Base-by-base conservation (phyloP, 169 alveolate species). In the Cryptosporidium tyzzeri region DNA sequence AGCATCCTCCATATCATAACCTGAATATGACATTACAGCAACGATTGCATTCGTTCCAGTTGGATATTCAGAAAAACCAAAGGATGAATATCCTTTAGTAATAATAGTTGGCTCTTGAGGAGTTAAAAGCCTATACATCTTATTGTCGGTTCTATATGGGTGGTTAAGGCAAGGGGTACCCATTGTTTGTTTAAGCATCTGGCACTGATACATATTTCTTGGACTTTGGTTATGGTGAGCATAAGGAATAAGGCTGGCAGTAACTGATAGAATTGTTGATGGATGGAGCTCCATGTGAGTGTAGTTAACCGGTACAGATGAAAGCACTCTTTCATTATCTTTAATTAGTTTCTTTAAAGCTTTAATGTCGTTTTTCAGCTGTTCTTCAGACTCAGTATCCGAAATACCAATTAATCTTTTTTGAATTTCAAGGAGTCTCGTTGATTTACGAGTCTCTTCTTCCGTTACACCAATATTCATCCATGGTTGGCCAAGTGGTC, bases 1-100 rank as follows among this genome's bases (percentile, higher is more conserved):
- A 71, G 99, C 99, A 93, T 99, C 99, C 93, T 99, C 99, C 99
- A 99, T 98, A 92, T 99, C 99, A 91, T 97, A 98, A 26, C 99
- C 99, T 9, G 99, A 98, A 92, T 98, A 98, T 45, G 99, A 96
- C 85, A 98, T 96, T 50, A 99, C 99, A 21, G 99, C 99, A 23
- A 99, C 99, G 16, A 98, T 97, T 41, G 99, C 99, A 94, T 99
- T 99, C 7, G 99, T 97, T 44, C 99, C 99, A 61, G 97, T 94
- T 10, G 99, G 99, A 91, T 98, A 98, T 62, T 97, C 97, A 58
- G 98, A 98, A 91, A 97, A 97, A 44, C 98, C 97, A 91, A 95
- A 96, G 59, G 94, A 94, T 48, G 96, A 95, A 91, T 96, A 97
- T 62, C 96, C 98, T 91, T 97, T 94, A 10, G 99, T 97, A 55